Base-by-base conservation (phyloP, 2,329 filamentous ascomycete species). In the Arthrobotrys iridis region DNA sequence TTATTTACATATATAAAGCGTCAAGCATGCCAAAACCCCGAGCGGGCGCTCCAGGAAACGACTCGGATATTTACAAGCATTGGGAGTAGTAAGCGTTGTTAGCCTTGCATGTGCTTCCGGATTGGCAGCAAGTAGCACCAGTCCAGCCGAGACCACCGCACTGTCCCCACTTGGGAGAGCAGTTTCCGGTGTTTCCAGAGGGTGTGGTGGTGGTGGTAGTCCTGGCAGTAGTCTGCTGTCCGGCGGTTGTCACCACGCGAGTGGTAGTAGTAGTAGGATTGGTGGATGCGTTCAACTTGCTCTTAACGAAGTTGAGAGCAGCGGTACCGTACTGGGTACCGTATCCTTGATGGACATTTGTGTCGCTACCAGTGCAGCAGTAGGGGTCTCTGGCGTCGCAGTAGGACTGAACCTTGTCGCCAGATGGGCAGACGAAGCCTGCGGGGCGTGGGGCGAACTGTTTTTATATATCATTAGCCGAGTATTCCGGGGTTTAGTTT, bases 361-460 rank as follows among this genome's bases (percentile, higher is more conserved):
- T 82, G 71, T 88, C 83, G 78, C 81, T 87, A 35, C 87, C 87
- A 24, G 84, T 88, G 82, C 87, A 89, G 83, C 87, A 89, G 81
- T 88, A 89, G 0, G 87, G 87, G 76, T 89, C 87, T 0, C 85
- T 79, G 10, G 84, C 81, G 79, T 89, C 87, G 79, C 87, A 89
- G 82, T 89, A 89, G 20, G 85, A 87, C 80, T 87, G 82, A 78
- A 89, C 86, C 79, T 86, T 87, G 77, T 80, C 81, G 35, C 83
- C 83, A n/a, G 83, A 85, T 0, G 84, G 84, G 80, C 87, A 88
- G 35, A 80, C 81, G 80, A 87, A 88, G 35, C 87, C 87, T 11
- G 83, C 79, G 3, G 86, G 84, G 7, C 87, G 86, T 43, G 86
- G 83, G 59, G 85, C 86, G 68, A 89, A 89, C 71, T 75, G 18